Evolutionary conservation across 2,329 filamentous ascomycete species (phyloP).

Genomic region (Nigrograna mackinnonii): DNA sequence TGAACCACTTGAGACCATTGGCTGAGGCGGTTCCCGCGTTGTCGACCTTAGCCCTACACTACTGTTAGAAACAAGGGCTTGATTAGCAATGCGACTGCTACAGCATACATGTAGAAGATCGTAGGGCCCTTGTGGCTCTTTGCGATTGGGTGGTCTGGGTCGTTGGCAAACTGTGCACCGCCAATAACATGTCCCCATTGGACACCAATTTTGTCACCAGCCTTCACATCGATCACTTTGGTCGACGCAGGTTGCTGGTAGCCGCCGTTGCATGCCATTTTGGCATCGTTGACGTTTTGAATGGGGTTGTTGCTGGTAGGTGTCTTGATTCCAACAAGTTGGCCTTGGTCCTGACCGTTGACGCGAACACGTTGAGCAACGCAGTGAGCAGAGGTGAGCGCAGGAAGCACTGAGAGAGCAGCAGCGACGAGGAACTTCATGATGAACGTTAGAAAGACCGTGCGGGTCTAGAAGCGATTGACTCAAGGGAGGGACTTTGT

Average conservation of each 20-base stretch:
- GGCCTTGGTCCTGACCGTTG: conserved; percentile 54
- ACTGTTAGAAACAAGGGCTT: conserved; percentile 3
- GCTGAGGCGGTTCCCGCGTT: conserved; percentile 41
- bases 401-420: conserved; percentile 29
- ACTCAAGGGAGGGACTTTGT: conserved; percentile 4
- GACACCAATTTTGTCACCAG: conserved; percentile 57
- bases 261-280: conserved; percentile 53
- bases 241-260: conserved; percentile 37
- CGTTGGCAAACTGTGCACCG: conserved; percentile 46
- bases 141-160: conserved; percentile 55
- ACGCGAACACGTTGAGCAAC: conserved; percentile 53
- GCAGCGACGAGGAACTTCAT: conserved; percentile 34
- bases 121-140: conserved; percentile 51
- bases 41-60: conserved; percentile 41
- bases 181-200: conserved; percentile 60
- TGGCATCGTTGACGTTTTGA: conserved; percentile 50
- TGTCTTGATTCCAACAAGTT: conserved; percentile 54
- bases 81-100: neutral
- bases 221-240: conserved; percentile 53
- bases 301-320: conserved; percentile 56
- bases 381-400: conserved; percentile 42
- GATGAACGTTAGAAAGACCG: conserved; percentile 7
- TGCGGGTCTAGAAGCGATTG: conserved; percentile 5
- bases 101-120: conserved; percentile 39
- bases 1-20: conserved; percentile 47